These are phyloP conservation scores for Athelia psychrophila DNA, from an alignment of 1,284 basidiomycete genomes.

Conservation along the genomic window DNA sequence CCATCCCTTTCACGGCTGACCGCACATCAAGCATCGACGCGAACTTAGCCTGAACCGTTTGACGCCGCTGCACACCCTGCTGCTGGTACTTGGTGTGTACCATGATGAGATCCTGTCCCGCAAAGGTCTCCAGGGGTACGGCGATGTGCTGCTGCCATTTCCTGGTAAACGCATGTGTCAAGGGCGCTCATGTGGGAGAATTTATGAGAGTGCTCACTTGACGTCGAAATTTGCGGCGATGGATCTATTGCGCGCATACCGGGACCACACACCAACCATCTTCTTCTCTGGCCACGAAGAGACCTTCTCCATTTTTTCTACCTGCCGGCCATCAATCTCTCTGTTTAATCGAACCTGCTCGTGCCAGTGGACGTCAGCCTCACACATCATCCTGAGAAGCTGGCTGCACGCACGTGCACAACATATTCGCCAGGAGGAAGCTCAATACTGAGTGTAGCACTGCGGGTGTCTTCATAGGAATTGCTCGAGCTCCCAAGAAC, in stretches of 20 bases:
- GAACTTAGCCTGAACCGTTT: background rate
- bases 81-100: constrained; percentile 19
- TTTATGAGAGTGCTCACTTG: constrained; percentile 20
- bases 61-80: constrained; percentile 4
- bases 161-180: constrained; percentile 15
- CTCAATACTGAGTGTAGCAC: constrained; percentile 37
- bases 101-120: constrained; percentile 34
- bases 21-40: background rate
- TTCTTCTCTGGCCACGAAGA: constrained; percentile 35
- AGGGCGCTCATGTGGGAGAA: background rate
- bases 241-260: constrained; percentile 40
- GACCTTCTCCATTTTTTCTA: constrained; percentile 25
- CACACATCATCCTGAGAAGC: background rate
- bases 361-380: background rate
- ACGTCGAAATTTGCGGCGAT: constrained; percentile 44
- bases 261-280: constrained; percentile 31
- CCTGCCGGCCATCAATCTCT: constrained; percentile 11
- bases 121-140: constrained; percentile 29
- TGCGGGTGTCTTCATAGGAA: constrained; percentile 30
- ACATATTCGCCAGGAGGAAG: constrained; percentile 50
- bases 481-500: constrained; percentile 33
- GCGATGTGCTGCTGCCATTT: constrained; percentile 23
- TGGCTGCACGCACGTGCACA: constrained; percentile 40
- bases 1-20: constrained; percentile 3
- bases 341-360: constrained; percentile 38